A percentile compares a stretch with the other conserved stretches of the same genome.
Conservation (phyloP, 768 basidiomycete species). For the Lentinula aciculospora region DNA sequence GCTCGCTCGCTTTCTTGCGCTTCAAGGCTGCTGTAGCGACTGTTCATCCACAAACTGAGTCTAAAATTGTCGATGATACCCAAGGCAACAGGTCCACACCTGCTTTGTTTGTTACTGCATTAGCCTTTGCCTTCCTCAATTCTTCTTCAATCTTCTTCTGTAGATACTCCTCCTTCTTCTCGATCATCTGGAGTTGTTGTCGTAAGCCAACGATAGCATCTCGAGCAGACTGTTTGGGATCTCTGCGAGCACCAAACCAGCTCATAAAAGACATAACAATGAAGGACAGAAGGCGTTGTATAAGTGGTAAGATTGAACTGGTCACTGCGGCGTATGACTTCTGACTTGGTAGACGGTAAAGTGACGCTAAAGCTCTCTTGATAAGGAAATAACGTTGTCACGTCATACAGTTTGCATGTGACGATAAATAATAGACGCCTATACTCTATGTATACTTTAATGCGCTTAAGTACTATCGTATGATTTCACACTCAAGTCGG, state of each 20-base stretch:
- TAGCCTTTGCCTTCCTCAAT: constrained; percentile 82
- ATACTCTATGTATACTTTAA: too few species aligned
- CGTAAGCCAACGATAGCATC: constrained; percentile 92
- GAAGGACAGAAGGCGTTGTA: not conserved
- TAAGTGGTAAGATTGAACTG: not conserved
- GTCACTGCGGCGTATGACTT: constrained; percentile 5
- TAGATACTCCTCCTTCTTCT: constrained; percentile 98
- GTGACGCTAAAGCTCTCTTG: constrained; percentile 25
- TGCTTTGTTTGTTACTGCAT: constrained; percentile 90
- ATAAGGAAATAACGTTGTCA: constrained; percentile 24
- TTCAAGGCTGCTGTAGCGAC: constrained; percentile 87
- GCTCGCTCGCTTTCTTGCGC: constrained; percentile 88
- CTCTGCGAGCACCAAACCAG: constrained; percentile 81
- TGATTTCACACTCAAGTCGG: too few species aligned
- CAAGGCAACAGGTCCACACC: constrained; percentile 48
- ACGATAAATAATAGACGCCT: too few species aligned
- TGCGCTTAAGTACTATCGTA: too few species aligned
- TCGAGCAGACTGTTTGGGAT: constrained; percentile 79
- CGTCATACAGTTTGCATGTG: not conserved
- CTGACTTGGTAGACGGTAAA: not conserved
- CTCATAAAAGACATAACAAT: constrained; percentile 50
- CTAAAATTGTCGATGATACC: not conserved
- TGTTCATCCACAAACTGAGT: constrained; percentile 24
- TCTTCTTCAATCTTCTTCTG: constrained; percentile 98
- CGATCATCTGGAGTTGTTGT: constrained; percentile 92